Base-by-base conservation (phyloP, 306 rosid genomes). In the Gastrolobium bilobum region DNA sequence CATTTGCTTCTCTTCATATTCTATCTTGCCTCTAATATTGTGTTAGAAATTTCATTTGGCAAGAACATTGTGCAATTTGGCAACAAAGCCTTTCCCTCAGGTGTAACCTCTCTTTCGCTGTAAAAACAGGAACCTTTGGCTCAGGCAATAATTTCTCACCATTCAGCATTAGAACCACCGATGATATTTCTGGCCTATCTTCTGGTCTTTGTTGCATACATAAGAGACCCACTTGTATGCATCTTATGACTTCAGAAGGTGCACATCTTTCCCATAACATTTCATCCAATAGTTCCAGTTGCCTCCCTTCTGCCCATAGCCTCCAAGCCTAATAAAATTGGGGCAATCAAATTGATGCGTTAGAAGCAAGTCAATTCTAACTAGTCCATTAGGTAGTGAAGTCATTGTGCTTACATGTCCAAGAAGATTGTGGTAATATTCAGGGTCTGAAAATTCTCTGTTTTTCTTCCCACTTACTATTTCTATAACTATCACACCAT, bases 211-310 rank as follows among this genome's bases (percentile, higher is more conserved):
- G 46, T 40, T 75, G 60, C 31, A 68, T 62, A 3, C 83, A 69
- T 35, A 79, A 37, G n/a, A 79, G 35, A 14, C 51, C 76, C 37
- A 70, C 75, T 2, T 79, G 83, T 4, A 79, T 69, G 53, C 63
- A 69, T 20, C 77, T 40, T 44, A 46, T 62, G 29, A 79, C 63
- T 69, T 70, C 63, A 47, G 33, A 79, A 35, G 39, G 7, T 2
- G n/a, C 10, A 8, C 48, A 35, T 37, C 3, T 59, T 4, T 58
- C 69, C 7, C 26, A n/a, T 11, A 37, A 43, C 43, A 11, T 31
- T 26, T 15, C 44, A 34, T 79, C 71, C 15, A 35, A 34, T 5
- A 79, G 44, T 47, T 79, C 71, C 50, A 69, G 10, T 3, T 68
- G 53, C 20, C 46, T 69, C 40, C 56, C 63, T 26, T 37, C 77